Evolutionary conservation across 441 rosid species (phyloP).

Genomic region (Metrosideros polymorpha): DNA sequence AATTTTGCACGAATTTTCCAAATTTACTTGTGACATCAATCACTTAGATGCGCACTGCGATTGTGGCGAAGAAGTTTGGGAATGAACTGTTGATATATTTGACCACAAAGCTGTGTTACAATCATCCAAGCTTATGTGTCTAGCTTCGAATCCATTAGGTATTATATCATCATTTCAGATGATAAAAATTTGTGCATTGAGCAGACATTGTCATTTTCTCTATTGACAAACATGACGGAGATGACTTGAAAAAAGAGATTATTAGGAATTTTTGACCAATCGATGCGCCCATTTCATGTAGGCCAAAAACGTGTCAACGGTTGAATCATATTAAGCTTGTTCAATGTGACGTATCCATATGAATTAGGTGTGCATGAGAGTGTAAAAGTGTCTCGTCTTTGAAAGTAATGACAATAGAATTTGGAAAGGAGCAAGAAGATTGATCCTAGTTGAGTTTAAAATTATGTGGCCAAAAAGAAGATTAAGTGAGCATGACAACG

Average conservation of each 20-base stretch:
- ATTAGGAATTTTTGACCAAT: background rate
- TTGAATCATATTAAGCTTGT: background rate
- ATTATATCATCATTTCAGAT: background rate
- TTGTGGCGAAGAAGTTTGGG: background rate
- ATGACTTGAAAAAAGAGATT: background rate
- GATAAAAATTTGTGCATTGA: background rate
- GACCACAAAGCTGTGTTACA: too few relatives aligned
- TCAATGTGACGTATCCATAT: background rate
- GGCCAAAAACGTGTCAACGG: background rate
- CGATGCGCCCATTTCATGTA: background rate
- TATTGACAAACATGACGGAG: background rate
- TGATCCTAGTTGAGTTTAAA: background rate
- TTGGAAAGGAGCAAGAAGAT: background rate
- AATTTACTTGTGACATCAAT: background rate
- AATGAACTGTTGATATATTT: background rate
- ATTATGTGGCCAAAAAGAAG: background rate
- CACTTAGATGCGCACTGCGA: background rate
- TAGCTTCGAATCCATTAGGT: background rate
- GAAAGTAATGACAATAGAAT: background rate
- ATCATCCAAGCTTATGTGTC: too few relatives aligned
- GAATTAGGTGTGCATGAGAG: background rate
- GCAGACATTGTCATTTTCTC: background rate
- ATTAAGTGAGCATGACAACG: background rate
- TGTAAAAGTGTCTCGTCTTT: background rate
- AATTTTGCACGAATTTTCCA: background rate